Evolutionary conservation across 225 moss, liverwort and hornwort species (phyloP), one percentile per base, ranked within the genome.

Genomic region (Marchantia paleacea): DNA sequence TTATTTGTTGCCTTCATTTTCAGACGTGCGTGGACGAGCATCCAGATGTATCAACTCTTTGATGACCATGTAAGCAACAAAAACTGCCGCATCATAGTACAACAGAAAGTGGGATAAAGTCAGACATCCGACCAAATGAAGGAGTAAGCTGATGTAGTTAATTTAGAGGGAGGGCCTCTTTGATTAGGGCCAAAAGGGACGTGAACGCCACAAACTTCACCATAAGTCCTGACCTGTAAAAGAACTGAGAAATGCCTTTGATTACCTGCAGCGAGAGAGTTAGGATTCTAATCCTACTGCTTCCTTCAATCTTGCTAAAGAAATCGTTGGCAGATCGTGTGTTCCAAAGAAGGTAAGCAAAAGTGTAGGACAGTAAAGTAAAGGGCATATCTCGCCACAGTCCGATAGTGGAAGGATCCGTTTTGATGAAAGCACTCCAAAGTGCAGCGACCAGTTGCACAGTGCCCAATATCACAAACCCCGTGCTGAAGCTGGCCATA

Each of bases 191-290:
- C 2, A 78, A 15, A 8, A 85, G 50, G 29, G 87, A 81, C 13
- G 80, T 79, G 16, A 77, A 52, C 0, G 74, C 71, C 47, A 76
- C 75, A 14, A 77, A 48, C 69, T 73, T 85, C 55, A 88, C 85
- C 22, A 79, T 60, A 53, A 88, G 78, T 71, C 57, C 49, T 30
- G 92, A 91, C 80, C 92, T 84, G 53, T 79, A 85, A 80, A 97
- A 92, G 51, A 91, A 91, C 10, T 83, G 70, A 18, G 84, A 73
- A 68, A 94, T 83, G 22, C 93, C 94, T 80, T 93, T 97, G 62
- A 80, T 70, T 57, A 90, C 87, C 86, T 93, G 93, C 52, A 97
- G 91, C 11, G 89, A 90, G 47, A 97, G 69, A 18, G 96, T 97
- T 7, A 90, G 55, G 14, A 93, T 77, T 52, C 90, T 88, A 76